Conservation (phyloP, 306 rosid species). For the Cucumis cinereus region DNA sequence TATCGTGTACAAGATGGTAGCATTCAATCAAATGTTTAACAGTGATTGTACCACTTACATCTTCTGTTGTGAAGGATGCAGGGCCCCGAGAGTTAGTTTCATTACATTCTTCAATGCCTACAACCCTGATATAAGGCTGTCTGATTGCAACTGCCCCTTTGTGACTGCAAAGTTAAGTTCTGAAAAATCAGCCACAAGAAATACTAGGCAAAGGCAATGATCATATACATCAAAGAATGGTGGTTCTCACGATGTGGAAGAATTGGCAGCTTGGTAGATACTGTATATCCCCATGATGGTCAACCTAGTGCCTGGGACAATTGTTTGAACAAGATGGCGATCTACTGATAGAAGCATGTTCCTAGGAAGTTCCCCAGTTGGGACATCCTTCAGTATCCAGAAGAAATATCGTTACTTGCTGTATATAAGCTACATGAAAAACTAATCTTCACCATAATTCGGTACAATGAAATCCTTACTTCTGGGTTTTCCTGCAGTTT, state of each 20-base stretch:
- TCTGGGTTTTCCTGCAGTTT: constrained; percentile 96
- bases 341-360: constrained; percentile 93
- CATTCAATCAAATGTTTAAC: neutral
- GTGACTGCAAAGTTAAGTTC: constrained; percentile 38
- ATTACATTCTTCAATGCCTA: constrained; percentile 76
- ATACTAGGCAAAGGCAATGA: neutral
- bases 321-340: constrained; percentile 88
- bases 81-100: constrained; percentile 71
- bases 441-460: neutral
- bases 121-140: constrained; percentile 93
- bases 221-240: neutral
- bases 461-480: constrained; percentile 26
- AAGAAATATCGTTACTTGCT: constrained; percentile 6
- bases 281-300: constrained; percentile 88
- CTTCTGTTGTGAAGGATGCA: constrained; percentile 50
- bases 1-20: constrained; percentile 3
- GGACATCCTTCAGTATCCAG: constrained; percentile 69
- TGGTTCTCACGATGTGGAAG: constrained; percentile 52
- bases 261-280: constrained; percentile 81
- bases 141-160: constrained; percentile 95
- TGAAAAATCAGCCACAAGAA: neutral
- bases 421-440: neutral
- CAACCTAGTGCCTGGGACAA: constrained; percentile 94
- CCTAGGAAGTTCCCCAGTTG: constrained; percentile 97
- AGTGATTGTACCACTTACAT: constrained; percentile 33